phyloP scores from a whole-genome alignment of 345 rosid genomes.

The Salix udensis region DNA sequence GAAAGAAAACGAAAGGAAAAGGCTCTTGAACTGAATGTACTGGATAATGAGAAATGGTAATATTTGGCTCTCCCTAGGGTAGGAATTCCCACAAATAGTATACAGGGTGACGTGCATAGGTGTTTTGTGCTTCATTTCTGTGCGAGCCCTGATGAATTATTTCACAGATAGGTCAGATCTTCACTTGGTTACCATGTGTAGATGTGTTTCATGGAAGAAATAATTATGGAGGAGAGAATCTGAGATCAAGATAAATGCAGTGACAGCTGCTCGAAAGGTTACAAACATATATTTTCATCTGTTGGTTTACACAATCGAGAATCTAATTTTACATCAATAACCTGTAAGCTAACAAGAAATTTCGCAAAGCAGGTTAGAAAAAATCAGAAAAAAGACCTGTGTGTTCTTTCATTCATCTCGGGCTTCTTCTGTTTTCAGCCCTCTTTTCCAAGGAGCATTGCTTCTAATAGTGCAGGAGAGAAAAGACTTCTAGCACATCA shows the following conservation, averaged over 20 bases:
- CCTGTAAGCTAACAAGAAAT: not conserved
- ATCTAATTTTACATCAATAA: not conserved
- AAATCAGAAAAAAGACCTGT: not conserved
- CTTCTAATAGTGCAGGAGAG: not conserved
- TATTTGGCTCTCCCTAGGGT: not conserved
- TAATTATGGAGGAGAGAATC: not conserved
- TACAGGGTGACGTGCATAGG: not conserved
- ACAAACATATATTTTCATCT: not conserved
- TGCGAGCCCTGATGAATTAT: not conserved
- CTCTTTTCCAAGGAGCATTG: not conserved
- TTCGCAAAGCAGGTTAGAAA: not conserved
- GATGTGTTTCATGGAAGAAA: not conserved
- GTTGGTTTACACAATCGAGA: not conserved
- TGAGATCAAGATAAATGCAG: not conserved
- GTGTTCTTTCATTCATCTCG: not conserved
- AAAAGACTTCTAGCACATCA: conserved; percentile 53
- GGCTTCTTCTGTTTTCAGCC: conserved; percentile 1
- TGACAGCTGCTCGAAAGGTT: not conserved
- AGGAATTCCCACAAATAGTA: not conserved
- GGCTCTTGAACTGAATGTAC: not conserved
- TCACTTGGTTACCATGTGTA: not conserved
- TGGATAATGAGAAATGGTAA: not conserved
- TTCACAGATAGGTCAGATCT: not conserved
- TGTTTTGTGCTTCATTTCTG: not conserved
- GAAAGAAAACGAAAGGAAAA: not conserved